A percentile compares a stretch with the other conserved stretches of the same genome.
Conservation (phyloP, 352 stramenopile genomes). For the Achlya hypogyna region DNA sequence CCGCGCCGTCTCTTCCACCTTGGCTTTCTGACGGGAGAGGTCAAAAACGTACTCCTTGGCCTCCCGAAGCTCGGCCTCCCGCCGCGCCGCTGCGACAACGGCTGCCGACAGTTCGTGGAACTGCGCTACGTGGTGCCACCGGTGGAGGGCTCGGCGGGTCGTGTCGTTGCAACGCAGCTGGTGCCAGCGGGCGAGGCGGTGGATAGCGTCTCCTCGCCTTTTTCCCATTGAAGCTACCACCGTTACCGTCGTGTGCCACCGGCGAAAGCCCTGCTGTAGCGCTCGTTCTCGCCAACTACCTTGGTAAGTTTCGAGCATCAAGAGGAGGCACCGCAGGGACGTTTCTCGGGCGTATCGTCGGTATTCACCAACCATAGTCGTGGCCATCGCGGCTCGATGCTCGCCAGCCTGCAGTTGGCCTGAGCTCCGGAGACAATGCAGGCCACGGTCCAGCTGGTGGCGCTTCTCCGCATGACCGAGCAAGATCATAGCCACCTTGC, state of each 20-base stretch:
- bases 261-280: background rate
- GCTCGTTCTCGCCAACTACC: background rate
- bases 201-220: background rate
- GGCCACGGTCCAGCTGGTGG: background rate
- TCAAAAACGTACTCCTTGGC: slow-evolving; percentile 70
- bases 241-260: background rate
- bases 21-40: slow-evolving; percentile 48
- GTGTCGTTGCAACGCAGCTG: background rate
- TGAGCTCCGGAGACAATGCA: background rate
- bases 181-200: background rate
- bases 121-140: background rate
- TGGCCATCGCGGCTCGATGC: background rate
- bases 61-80: slow-evolving; percentile 27
- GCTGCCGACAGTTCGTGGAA: background rate
- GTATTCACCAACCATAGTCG: slow-evolving; percentile 8
- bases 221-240: background rate
- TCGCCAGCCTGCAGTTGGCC: background rate
- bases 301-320: background rate
- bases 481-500: background rate
- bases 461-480: background rate
- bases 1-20: slow-evolving; percentile 49
- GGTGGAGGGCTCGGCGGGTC: background rate
- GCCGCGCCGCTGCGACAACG: background rate
- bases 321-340: background rate
- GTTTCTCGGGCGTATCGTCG: slow-evolving; percentile 13